A percentile compares a stretch with the other conserved stretches of the same genome.
Evolutionary conservation across 1,284 basidiomycete genomes (phyloP).

Genomic region (Austroboletus novae-zelandiae): DNA sequence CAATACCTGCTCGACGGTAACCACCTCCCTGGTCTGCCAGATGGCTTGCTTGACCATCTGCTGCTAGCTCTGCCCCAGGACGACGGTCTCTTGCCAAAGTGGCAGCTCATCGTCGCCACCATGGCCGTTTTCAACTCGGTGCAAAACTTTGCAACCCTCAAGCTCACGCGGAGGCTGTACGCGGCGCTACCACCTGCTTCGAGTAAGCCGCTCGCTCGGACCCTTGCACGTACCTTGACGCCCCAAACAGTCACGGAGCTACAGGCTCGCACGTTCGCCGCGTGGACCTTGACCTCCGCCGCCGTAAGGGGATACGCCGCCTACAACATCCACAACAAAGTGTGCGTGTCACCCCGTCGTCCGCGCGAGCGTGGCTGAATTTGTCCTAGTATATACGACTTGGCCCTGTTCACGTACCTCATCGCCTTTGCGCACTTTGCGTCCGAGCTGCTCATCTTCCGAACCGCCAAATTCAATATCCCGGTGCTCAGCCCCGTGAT

Average conservation of each 20-base stretch:
- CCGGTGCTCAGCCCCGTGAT: conserved; percentile 78
- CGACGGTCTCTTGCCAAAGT: conserved; percentile 76
- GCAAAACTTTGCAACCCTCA: conserved; percentile 79
- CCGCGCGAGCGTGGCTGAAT: conserved; percentile 10
- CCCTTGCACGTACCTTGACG: not conserved
- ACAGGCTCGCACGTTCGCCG: conserved; percentile 83
- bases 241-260: conserved; percentile 68
- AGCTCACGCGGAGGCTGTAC: conserved; percentile 78
- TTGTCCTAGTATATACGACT: conserved; percentile 78
- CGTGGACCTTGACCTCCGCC: conserved; percentile 86
- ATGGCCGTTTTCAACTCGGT: conserved; percentile 81
- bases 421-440: conserved; percentile 89
- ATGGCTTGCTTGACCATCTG: conserved; percentile 1
- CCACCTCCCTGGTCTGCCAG: not conserved
- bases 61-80: conserved; percentile 55
- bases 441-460: conserved; percentile 83
- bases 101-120: conserved; percentile 79
- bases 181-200: conserved; percentile 51
- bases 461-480: conserved; percentile 65
- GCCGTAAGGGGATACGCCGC: conserved; percentile 82
- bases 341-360: conserved; percentile 46
- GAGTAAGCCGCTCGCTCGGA: conserved; percentile 24
- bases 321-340: conserved; percentile 79
- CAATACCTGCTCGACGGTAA: conserved; percentile 25
- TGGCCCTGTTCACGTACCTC: conserved; percentile 84